Base-by-base conservation (phyloP, 2,329 filamentous ascomycete genomes). In the Botrytis tulipae region DNA sequence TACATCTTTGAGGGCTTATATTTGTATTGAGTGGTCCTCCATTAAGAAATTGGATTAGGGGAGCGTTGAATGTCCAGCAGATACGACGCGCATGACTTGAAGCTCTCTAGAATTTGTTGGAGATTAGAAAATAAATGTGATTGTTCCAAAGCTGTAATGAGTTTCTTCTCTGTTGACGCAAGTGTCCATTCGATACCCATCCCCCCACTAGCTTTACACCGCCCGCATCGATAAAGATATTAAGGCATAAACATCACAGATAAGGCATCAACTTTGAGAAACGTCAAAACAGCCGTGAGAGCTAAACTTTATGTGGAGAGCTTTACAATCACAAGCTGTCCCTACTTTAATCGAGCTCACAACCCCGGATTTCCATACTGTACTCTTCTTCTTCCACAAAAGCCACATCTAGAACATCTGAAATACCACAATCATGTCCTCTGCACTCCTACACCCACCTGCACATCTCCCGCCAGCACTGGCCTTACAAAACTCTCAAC, bases 401-500 rank as follows among this genome's bases (percentile, higher is more conserved):
- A 32, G n/a, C n/a, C 48, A 57, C 25, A 42, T 69, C 66, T 69
- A 69, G 35, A 69, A 32, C 66, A 32, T 57, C 20, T 1, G 8
- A 42, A 57, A 32, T 32, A 66, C n/a, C 12, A 54, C 70, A 71
- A 79, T 60, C 25, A 89, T 89, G 87, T 79, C 84, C 20, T 84
- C 85, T 9, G 86, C 88, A 57, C 84, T 91, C 29, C 83, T 89
- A 73, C 86, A 86, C 74, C 87, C 88, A 10, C 87, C 89, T 54
- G 85, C 85, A 78, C 85, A 88, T 78, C 84, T 91, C 48, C 84
- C 89, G 44, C 87, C 87, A 18, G 82, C 84, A 44, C 86, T 87
- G 76, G 88, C 87, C 70, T 83, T 90, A 74, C 82, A 86, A 77
- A 83, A 90, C 72, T 88, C 89, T n/a, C 88, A 90, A 78, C 85